These are phyloP conservation scores for Penicillium sp. DNA, from an alignment of 2,329 filamentous ascomycete species.

Conservation along the genomic window DNA sequence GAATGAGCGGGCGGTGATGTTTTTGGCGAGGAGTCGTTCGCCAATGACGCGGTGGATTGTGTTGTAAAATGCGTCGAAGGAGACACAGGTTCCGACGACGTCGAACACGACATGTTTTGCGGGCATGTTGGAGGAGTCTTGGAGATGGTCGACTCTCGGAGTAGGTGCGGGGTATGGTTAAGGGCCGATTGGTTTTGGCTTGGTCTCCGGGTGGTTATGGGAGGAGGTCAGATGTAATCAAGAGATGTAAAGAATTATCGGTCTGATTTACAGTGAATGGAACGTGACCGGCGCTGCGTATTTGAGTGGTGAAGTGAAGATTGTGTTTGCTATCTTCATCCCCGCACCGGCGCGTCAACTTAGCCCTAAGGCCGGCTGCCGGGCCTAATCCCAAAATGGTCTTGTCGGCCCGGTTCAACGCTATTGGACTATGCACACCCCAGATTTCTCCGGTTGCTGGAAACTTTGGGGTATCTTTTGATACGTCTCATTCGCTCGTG, in stretches of 20 bases:
- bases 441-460: neutral
- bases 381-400: neutral
- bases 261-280: neutral
- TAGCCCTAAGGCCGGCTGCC: neutral
- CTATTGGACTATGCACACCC: neutral
- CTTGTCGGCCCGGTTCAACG: neutral
- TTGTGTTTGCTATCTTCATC: neutral
- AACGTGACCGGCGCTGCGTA: neutral
- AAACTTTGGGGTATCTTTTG: neutral
- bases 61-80: constrained; percentile 45
- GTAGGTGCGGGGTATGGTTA: neutral
- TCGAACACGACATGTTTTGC: constrained; percentile 53
- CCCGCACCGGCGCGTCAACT: neutral
- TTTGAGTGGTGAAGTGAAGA: neutral
- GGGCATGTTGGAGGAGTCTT: neutral
- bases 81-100: constrained; percentile 53
- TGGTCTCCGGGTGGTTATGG: neutral
- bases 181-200: neutral
- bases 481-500: neutral
- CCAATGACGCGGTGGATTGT: constrained; percentile 43
- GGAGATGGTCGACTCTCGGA: neutral
- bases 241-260: neutral
- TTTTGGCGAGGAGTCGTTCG: constrained; percentile 31
- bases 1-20: constrained; percentile 41
- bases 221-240: neutral